phyloP scores from a whole-genome alignment of 495 filamentous ascomycete genomes.

The Talaromyces stipitatus region DNA sequence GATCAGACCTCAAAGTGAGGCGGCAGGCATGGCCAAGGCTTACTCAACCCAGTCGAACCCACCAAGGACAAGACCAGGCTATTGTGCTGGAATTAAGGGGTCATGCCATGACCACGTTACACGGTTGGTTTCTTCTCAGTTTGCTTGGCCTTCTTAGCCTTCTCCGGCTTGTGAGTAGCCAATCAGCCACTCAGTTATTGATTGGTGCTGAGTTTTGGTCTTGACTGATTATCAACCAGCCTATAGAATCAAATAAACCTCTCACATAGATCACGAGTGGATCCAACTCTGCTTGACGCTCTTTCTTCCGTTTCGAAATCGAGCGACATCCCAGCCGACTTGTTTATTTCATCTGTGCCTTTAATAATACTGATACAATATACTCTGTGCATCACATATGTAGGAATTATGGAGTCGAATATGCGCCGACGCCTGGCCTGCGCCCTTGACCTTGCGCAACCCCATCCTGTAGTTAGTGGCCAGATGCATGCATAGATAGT shows the following conservation, averaged over 20 bases:
- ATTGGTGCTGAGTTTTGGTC: background rate
- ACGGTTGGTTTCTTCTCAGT: background rate
- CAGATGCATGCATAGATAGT: background rate
- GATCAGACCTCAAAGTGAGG: constrained; percentile 3
- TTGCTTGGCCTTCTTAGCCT: background rate
- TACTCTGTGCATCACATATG: too few species aligned
- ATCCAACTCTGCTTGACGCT: too few species aligned
- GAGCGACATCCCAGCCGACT: background rate
- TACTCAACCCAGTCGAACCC: background rate
- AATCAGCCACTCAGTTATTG: background rate
- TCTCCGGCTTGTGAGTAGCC: background rate
- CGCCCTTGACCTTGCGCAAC: background rate
- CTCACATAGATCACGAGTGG: too few species aligned
- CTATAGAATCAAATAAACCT: too few species aligned
- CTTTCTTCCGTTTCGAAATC: too few species aligned
- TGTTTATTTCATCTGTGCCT: background rate
- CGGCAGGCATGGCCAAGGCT: background rate
- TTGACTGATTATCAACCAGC: background rate
- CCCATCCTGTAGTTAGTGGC: background rate
- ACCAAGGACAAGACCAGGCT: too few species aligned
- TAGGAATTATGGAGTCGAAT: too few species aligned
- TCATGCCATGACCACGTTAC: background rate
- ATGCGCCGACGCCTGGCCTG: too few species aligned
- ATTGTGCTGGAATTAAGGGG: background rate
- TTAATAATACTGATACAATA: background rate